Evolutionary conservation across 176 grass and related monocot genomes (phyloP).

Genomic region (Triticum timopheevii): DNA sequence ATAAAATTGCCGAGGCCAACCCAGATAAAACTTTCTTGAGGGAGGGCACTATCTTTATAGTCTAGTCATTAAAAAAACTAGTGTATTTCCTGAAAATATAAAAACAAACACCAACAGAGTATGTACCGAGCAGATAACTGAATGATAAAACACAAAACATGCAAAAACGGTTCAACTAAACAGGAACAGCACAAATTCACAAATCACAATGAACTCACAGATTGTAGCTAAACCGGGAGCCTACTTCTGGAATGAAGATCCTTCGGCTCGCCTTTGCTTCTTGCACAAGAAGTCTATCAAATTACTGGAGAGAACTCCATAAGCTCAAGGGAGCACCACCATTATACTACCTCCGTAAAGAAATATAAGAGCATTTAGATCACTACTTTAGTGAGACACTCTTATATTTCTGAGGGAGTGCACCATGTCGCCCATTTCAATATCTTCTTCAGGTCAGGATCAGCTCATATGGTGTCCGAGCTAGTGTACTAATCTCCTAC

Average conservation of each 20-base stretch:
- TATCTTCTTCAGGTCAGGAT: neutral
- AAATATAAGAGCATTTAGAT: too few relatives aligned
- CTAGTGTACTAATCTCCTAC: neutral
- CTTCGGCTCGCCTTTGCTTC: neutral
- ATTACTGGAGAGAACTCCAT: neutral
- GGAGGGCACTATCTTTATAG: neutral
- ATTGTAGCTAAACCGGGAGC: neutral
- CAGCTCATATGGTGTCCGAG: neutral
- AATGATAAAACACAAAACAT: neutral
- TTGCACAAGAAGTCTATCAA: conserved; percentile 10
- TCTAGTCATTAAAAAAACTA: neutral
- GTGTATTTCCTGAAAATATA: neutral
- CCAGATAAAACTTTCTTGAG: neutral
- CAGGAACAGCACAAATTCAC: neutral
- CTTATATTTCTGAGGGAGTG: too few relatives aligned
- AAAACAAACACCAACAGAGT: neutral
- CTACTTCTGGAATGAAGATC: neutral
- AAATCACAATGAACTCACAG: neutral
- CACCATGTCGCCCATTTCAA: neutral
- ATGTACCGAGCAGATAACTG: neutral
- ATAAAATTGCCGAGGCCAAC: neutral
- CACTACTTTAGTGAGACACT: too few relatives aligned
- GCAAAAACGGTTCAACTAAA: neutral
- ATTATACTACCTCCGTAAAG: too few relatives aligned
- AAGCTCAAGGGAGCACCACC: neutral